Conservation (phyloP, 78 protist genomes). For the Goniomonas avonlea region DNA sequence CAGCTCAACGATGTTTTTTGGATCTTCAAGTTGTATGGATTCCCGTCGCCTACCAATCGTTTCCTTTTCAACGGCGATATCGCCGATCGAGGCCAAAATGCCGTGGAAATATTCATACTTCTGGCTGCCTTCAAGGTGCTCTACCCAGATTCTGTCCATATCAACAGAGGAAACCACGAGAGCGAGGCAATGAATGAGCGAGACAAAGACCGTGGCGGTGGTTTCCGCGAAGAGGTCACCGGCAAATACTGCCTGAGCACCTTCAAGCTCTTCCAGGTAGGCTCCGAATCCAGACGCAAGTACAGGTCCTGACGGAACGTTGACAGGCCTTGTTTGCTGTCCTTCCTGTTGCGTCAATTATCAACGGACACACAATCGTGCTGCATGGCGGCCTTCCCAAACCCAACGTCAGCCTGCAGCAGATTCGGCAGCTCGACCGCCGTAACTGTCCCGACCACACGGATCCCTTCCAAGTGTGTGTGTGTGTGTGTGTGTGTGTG, state of each 20-base stretch:
- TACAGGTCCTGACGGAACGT: no score
- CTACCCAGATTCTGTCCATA: not conserved
- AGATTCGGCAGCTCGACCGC: no score
- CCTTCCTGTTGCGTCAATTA: no score
- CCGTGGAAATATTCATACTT: not conserved
- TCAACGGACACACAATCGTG: no score
- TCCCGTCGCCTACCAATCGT: not conserved
- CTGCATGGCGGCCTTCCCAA: no score
- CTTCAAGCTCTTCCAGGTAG: not conserved
- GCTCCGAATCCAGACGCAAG: no score
- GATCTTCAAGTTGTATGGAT: not conserved
- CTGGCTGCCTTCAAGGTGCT: not conserved
- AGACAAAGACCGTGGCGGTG: not conserved
- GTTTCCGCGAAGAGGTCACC: not conserved
- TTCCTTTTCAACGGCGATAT: slow-evolving; percentile 21
- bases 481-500: no score
- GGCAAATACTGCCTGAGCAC: not conserved
- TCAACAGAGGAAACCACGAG: slow-evolving; percentile 8
- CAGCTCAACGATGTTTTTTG: not conserved
- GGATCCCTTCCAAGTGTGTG: no score
- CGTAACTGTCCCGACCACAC: no score
- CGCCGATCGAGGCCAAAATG: not conserved
- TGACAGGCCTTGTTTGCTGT: no score
- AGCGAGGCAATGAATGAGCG: not conserved
- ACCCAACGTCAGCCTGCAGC: no score